Evolutionary conservation across 352 stramenopile genomes (phyloP).

Genomic region (Stephanocyclus meneghinianus): DNA sequence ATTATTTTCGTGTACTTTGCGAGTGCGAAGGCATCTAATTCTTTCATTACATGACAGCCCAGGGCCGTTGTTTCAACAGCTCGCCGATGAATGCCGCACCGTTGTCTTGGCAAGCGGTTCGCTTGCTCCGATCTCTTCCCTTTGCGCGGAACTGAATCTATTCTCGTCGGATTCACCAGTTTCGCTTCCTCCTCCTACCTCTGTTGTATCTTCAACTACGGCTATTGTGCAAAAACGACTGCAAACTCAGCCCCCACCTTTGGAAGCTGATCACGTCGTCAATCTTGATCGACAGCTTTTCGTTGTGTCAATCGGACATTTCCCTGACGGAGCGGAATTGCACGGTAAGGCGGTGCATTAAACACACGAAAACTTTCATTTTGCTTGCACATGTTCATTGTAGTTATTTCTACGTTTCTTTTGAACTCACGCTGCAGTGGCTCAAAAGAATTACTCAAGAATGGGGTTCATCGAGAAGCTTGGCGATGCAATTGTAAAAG

Average conservation of each 20-base stretch:
- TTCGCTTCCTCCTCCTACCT: neutral
- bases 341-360: slow-evolving; percentile 13
- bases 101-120: slow-evolving; percentile 70
- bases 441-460: slow-evolving; percentile 65
- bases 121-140: slow-evolving; percentile 65
- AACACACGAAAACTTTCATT: neutral
- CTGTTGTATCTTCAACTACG: neutral
- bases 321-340: slow-evolving; percentile 41
- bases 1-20: neutral
- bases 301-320: slow-evolving; percentile 67
- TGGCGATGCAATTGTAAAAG: slow-evolving; percentile 63
- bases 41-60: slow-evolving; percentile 16
- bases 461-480: slow-evolving; percentile 65
- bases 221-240: slow-evolving; percentile 42
- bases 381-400: neutral
- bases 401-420: neutral
- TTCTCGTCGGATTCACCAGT: slow-evolving; percentile 30
- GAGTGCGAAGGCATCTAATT: neutral
- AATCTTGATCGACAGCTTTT: slow-evolving; percentile 75
- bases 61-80: slow-evolving; percentile 55
- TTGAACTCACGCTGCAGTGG: slow-evolving; percentile 17
- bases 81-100: slow-evolving; percentile 56
- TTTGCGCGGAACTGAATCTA: slow-evolving; percentile 73
- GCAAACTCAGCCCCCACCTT: slow-evolving; percentile 62
- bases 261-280: slow-evolving; percentile 77